Conservation (phyloP, 352 stramenopile genomes). For the Pythium rhizo-oryzae region DNA sequence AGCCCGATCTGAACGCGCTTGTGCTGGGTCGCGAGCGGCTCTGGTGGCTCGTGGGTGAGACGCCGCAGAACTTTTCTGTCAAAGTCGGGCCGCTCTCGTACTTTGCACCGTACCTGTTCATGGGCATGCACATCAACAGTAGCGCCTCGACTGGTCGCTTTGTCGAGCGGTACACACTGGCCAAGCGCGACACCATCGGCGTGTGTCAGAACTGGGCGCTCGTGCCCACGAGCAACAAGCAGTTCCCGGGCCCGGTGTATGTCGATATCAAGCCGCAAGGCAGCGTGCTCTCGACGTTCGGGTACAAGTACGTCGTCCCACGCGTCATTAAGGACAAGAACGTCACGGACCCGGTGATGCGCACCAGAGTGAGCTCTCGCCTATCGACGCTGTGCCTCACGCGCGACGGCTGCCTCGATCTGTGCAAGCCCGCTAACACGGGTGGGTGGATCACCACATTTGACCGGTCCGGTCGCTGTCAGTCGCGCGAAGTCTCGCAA, state of each 20-base stretch:
- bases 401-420: conserved; percentile 18
- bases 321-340: conserved; percentile 5
- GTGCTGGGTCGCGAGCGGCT: conserved; percentile 24
- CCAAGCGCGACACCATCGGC: conserved; percentile 9
- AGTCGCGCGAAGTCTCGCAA: conserved; percentile 9
- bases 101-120: conserved; percentile 20
- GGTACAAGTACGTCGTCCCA: background rate
- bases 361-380: conserved; percentile 1
- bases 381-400: conserved; percentile 14
- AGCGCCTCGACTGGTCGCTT: conserved; percentile 11
- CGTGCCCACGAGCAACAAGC: conserved; percentile 13
- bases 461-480: conserved; percentile 18
- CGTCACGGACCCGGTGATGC: conserved; percentile 7
- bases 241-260: conserved; percentile 19
- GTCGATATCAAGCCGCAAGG: background rate
- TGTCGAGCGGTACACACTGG: conserved; percentile 19
- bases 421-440: background rate
- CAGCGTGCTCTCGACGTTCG: conserved; percentile 13
- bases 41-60: conserved; percentile 22
- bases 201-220: conserved; percentile 30
- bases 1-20: conserved; percentile 26
- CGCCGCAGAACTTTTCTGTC: conserved; percentile 11
- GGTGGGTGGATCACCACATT: conserved; percentile 14
- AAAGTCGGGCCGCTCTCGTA: conserved; percentile 9
- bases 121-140: conserved; percentile 26